Percentiles rank a stretch among this genome's conserved stretches.
Evolutionary conservation across 345 rosid genomes (phyloP).

Genomic region (Sisymbrium altissimum): DNA sequence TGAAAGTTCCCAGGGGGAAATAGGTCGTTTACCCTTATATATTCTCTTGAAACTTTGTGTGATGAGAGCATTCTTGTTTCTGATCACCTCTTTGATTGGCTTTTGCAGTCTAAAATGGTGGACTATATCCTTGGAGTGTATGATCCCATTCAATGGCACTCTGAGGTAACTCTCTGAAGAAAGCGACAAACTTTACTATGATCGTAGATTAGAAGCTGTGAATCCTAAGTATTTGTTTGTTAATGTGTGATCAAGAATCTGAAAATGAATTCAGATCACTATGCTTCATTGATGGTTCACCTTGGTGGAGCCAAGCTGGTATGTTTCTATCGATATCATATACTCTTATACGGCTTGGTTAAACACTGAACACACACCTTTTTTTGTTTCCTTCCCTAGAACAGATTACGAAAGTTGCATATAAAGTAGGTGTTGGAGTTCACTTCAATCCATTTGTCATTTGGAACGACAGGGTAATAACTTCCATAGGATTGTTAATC

Average conservation of each 20-base stretch:
- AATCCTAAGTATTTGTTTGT: background rate
- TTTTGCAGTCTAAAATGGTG: slow-evolving; percentile 69
- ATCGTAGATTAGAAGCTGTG: background rate
- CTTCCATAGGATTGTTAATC: background rate
- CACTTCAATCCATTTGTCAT: slow-evolving; percentile 86
- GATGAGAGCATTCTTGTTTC: background rate
- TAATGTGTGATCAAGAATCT: slow-evolving; percentile 52
- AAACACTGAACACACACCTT: slow-evolving; percentile 10
- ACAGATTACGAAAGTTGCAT: slow-evolving; percentile 69
- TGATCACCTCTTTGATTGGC: background rate
- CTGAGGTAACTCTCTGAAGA: too few species aligned
- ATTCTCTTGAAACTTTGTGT: background rate
- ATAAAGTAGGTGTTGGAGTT: slow-evolving; percentile 77
- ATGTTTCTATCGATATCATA: slow-evolving; percentile 20
- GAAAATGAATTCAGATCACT: slow-evolving; percentile 72
- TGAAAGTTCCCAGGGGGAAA: too few species aligned
- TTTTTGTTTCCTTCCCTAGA: background rate
- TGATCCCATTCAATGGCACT: slow-evolving; percentile 81
- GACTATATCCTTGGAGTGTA: slow-evolving; percentile 85
- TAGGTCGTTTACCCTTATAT: too few species aligned
- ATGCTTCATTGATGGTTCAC: slow-evolving; percentile 74
- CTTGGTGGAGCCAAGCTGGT: slow-evolving; percentile 87
- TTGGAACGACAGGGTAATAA: slow-evolving; percentile 74
- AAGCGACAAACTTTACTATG: background rate
- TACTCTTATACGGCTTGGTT: background rate